A percentile compares a stretch with the other conserved stretches of the same genome.
Evolutionary conservation across 2,329 filamentous ascomycete species (phyloP).

Genomic region (Cryphonectria nitschkei): DNA sequence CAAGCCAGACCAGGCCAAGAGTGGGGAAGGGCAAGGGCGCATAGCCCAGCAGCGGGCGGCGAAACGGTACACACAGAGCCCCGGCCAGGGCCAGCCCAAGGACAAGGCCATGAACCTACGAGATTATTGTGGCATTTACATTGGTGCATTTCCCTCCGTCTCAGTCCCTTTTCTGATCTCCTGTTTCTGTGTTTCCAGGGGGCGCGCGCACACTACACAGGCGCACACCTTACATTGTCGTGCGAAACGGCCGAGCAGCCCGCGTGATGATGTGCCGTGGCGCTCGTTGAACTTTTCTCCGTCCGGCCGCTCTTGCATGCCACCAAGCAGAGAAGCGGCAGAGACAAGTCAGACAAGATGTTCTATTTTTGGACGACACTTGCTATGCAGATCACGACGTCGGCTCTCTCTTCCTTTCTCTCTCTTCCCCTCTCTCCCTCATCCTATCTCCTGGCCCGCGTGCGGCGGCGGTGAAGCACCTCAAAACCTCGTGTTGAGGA

Average conservation of each 20-base stretch:
- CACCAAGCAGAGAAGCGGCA: conserved; percentile 1
- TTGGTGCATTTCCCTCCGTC: not conserved
- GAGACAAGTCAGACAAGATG: not conserved
- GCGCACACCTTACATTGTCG: too few relatives aligned
- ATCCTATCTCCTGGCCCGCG: not conserved
- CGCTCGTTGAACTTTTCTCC: not conserved
- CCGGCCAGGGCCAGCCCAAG: not conserved
- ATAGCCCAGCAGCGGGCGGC: not conserved
- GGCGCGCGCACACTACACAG: too few relatives aligned
- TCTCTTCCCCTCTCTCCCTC: not conserved
- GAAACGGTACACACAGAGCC: not conserved
- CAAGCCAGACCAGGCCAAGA: not conserved
- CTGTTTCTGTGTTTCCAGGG: not conserved
- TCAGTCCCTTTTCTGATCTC: not conserved
- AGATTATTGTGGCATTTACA: not conserved
- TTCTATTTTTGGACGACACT: conserved; percentile 11
- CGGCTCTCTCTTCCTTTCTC: not conserved
- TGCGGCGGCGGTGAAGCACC: not conserved
- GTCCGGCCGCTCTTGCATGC: not conserved
- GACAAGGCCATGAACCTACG: not conserved
- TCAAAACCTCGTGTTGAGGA: not conserved
- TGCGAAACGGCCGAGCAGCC: not conserved
- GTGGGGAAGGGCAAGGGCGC: too few relatives aligned
- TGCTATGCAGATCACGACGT: not conserved
- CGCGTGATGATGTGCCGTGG: conserved; percentile 8